These are phyloP conservation scores for Penicillium sp. DNA, from an alignment of 2,329 filamentous ascomycete genomes.

Conservation along the genomic window DNA sequence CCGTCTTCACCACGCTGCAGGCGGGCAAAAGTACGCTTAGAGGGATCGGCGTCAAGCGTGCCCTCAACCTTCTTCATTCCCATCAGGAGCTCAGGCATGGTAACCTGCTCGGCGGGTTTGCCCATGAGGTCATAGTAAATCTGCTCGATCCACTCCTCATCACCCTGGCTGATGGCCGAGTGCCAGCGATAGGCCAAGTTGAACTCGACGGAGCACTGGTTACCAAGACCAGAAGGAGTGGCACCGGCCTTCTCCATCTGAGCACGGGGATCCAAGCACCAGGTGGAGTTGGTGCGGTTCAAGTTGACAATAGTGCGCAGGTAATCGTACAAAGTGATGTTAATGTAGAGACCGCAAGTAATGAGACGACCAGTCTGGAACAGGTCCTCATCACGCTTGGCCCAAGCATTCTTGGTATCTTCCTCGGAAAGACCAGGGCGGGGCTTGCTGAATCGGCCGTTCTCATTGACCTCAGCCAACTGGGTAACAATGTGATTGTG, in stretches of 20 bases:
- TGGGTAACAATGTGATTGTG: slow-evolving; percentile 84
- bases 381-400: slow-evolving; percentile 71
- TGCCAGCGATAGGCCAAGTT: slow-evolving; percentile 89
- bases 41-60: slow-evolving; percentile 63
- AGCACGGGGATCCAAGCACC: slow-evolving; percentile 75
- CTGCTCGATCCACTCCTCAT: slow-evolving; percentile 77
- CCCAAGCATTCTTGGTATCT: slow-evolving; percentile 53
- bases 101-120: slow-evolving; percentile 57
- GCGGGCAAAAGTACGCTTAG: slow-evolving; percentile 65
- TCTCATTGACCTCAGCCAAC: slow-evolving; percentile 81
- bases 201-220: slow-evolving; percentile 83
- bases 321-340: slow-evolving; percentile 75
- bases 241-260: slow-evolving; percentile 62
- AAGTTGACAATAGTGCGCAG: slow-evolving; percentile 74
- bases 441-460: slow-evolving; percentile 71
- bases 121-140: slow-evolving; percentile 64
- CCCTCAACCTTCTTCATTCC: slow-evolving; percentile 64
- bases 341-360: slow-evolving; percentile 73
- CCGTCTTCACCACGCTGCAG: slow-evolving; percentile 66
- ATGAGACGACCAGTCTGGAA: slow-evolving; percentile 76
- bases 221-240: slow-evolving; percentile 71
- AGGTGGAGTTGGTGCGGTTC: slow-evolving; percentile 70
- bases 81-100: slow-evolving; percentile 59
- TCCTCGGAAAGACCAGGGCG: slow-evolving; percentile 51
- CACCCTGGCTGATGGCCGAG: slow-evolving; percentile 70